Percentiles rank a stretch among this genome's conserved stretches.
These are phyloP conservation scores for Ceratocystis albifundus DNA, from an alignment of 2,329 filamentous ascomycete species.

Conservation along the genomic window DNA sequence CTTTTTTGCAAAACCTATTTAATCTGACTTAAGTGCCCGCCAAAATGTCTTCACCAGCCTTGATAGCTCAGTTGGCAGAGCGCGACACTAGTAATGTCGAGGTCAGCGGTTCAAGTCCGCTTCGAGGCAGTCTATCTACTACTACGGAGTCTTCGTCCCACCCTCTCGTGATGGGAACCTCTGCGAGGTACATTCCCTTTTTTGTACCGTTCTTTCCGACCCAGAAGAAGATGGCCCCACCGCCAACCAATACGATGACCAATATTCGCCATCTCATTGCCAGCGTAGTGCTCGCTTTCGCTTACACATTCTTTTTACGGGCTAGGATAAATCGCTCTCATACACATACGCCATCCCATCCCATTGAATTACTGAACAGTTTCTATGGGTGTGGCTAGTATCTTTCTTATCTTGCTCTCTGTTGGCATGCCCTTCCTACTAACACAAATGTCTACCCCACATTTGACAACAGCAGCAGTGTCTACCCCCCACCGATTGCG, in stretches of 20 bases:
- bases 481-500: not conserved
- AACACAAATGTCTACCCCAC: not conserved
- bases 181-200: not conserved
- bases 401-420: not conserved
- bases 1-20: not conserved
- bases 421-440: not conserved
- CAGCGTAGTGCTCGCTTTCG: no score
- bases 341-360: no score
- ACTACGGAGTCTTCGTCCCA: no score
- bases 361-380: no score
- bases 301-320: no score
- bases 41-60: not conserved
- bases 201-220: not conserved
- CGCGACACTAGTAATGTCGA: constrained; percentile 22
- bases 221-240: not conserved
- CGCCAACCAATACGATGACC: not conserved
- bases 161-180: not conserved
- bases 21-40: not conserved
- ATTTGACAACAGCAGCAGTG: not conserved
- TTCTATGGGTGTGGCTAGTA: not conserved
- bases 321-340: no score
- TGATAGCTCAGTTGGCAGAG: constrained; percentile 18
- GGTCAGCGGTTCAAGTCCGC: constrained; percentile 21
- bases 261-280: not conserved
- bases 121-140: constrained; percentile 4